Percentiles rank a stretch among this genome's conserved stretches.
Conservation (phyloP, 2,329 filamentous ascomycete genomes). For the Penicillium sp. region DNA sequence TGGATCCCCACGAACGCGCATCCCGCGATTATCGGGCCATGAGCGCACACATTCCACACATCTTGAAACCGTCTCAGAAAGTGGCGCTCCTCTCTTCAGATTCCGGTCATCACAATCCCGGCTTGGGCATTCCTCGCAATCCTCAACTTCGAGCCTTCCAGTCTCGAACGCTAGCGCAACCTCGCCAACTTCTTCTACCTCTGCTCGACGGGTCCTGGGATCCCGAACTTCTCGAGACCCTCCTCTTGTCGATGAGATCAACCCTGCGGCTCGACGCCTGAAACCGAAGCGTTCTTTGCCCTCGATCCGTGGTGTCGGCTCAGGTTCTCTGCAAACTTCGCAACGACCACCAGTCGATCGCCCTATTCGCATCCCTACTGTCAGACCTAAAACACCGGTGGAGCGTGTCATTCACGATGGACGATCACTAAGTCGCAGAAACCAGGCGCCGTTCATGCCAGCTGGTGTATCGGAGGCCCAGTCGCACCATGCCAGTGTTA, state of each 20-base stretch:
- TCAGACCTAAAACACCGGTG: slow-evolving; percentile 69
- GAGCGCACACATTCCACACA: slow-evolving; percentile 69
- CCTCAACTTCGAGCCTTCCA: slow-evolving; percentile 66
- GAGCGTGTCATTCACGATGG: slow-evolving; percentile 55
- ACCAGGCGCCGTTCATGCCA: slow-evolving; percentile 74
- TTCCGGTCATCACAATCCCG: slow-evolving; percentile 67
- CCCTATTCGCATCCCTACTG: slow-evolving; percentile 30
- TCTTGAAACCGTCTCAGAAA: slow-evolving; percentile 92
- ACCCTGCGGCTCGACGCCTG: slow-evolving; percentile 57
- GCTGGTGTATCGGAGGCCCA: slow-evolving; percentile 72
- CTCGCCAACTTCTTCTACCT: slow-evolving; percentile 59
- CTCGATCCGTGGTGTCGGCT: slow-evolving; percentile 51
- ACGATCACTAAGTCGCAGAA: slow-evolving; percentile 54
- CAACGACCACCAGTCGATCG: slow-evolving; percentile 44
- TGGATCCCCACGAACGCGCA: slow-evolving; percentile 62
- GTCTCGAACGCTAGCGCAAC: slow-evolving; percentile 63
- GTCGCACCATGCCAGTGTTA: slow-evolving; percentile 76
- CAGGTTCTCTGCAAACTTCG: slow-evolving; percentile 33
- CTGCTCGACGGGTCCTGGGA: slow-evolving; percentile 62
- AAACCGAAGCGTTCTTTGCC: slow-evolving; percentile 64
- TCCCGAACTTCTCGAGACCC: slow-evolving; percentile 39
- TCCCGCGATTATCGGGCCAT: slow-evolving; percentile 74
- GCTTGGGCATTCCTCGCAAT: slow-evolving; percentile 67
- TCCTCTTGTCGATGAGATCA: slow-evolving; percentile 46
- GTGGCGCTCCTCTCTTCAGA: slow-evolving; percentile 69